These are phyloP conservation scores for Termitomyces sp. DNA, from an alignment of 768 basidiomycete genomes.

Conservation along the genomic window DNA sequence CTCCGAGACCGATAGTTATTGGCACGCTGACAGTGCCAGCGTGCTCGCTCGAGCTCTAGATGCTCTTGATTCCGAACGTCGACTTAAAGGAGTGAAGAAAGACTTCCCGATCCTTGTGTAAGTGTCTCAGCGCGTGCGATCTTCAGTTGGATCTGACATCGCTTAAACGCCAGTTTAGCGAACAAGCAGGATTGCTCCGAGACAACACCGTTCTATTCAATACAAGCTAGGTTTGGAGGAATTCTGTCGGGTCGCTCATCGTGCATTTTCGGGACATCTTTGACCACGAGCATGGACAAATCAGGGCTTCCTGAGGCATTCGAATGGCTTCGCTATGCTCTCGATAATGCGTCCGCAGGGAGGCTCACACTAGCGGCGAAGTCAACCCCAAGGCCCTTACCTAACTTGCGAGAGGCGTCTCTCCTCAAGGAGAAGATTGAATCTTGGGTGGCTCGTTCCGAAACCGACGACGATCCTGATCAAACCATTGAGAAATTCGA, in stretches of 20 bases:
- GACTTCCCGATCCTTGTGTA: constrained; percentile 16
- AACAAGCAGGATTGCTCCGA: constrained; percentile 63
- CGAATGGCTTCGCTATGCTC: constrained; percentile 32
- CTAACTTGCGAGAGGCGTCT: constrained; percentile 18
- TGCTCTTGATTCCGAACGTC: constrained; percentile 7
- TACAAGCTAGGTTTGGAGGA: constrained; percentile 31
- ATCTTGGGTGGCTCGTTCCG: constrained; percentile 31
- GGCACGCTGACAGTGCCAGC: constrained; percentile 47
- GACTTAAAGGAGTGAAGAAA: background rate
- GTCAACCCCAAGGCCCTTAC: background rate
- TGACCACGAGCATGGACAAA: constrained; percentile 16
- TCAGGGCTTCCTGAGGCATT: constrained; percentile 35
- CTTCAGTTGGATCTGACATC: constrained; percentile 6
- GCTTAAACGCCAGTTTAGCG: constrained; percentile 36
- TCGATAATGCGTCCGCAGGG: constrained; percentile 21
- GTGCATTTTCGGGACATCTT: constrained; percentile 24
- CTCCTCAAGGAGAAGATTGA: constrained; percentile 30
- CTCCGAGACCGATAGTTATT: constrained; percentile 32
- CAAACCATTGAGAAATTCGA: constrained; percentile 34
- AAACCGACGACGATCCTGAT: constrained; percentile 23
- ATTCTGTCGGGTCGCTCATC: constrained; percentile 25
- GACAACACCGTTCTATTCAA: constrained; percentile 43
- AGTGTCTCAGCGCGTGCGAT: constrained; percentile 31
- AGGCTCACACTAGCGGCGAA: background rate
- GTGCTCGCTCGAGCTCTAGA: constrained; percentile 39